phyloP scores from a whole-genome alignment of 2,329 filamentous ascomycete genomes.

The Alternaria postmessia region DNA sequence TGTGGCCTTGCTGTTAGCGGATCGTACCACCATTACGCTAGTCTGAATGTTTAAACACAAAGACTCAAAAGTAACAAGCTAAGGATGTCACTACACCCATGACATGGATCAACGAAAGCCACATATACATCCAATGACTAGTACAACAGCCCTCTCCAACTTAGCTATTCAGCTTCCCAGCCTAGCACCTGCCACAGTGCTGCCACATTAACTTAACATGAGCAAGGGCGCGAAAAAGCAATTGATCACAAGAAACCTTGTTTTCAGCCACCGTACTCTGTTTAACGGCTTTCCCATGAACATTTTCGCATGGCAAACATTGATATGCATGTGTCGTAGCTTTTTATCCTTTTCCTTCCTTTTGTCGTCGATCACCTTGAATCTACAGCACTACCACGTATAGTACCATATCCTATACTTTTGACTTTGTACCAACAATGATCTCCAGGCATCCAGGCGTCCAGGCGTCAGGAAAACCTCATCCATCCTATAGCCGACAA shows the following conservation, averaged over 20 bases:
- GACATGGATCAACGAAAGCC: background rate
- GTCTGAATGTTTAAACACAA: background rate
- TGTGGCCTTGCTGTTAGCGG: background rate
- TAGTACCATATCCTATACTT: background rate
- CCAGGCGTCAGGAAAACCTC: background rate
- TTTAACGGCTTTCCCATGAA: background rate
- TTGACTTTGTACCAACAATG: background rate
- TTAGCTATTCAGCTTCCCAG: background rate
- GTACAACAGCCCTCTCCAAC: background rate
- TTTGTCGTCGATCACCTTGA: background rate
- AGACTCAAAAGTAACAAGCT: background rate
- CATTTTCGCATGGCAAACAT: background rate
- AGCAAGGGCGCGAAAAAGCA: background rate
- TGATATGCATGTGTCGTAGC: background rate
- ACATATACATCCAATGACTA: background rate
- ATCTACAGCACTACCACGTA: background rate
- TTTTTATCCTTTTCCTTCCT: background rate
- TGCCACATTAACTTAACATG: background rate
- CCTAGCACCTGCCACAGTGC: background rate
- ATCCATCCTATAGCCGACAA: background rate
- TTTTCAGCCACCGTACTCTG: background rate
- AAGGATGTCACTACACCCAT: background rate
- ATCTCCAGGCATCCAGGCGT: background rate
- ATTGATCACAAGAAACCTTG: background rate
- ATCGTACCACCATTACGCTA: background rate